Evolutionary conservation across 352 stramenopile genomes (phyloP).

Genomic region (Pythium aphanidermatum): DNA sequence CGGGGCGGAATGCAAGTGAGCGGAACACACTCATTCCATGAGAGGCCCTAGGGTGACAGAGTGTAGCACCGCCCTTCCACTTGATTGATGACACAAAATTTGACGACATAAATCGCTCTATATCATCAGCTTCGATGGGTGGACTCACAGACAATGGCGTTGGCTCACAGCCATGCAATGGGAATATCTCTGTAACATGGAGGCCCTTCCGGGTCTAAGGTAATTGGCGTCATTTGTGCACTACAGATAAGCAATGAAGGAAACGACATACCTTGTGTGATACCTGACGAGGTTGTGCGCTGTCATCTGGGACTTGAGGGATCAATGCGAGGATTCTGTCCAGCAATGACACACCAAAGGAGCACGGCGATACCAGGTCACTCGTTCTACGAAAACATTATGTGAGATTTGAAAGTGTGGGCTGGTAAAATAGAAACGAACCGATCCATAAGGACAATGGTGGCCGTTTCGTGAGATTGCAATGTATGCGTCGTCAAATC

Average conservation of each 20-base stretch:
- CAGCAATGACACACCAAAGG: conserved; percentile 60
- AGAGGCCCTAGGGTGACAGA: conserved; percentile 48
- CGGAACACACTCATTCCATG: conserved; percentile 48
- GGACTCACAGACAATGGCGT: conserved; percentile 23
- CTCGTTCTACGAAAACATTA: conserved; percentile 31
- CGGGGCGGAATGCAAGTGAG: conserved; percentile 52
- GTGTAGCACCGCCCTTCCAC: conserved; percentile 60
- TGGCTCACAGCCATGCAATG: conserved; percentile 57
- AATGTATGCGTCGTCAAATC: conserved; percentile 28
- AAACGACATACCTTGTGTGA: conserved; percentile 2
- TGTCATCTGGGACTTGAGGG: conserved; percentile 37
- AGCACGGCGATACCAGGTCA: conserved; percentile 55
- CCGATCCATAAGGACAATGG: conserved; percentile 65
- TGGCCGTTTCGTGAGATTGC: conserved; percentile 38
- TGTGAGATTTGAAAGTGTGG: neutral
- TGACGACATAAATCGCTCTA: conserved; percentile 29
- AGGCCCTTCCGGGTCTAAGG: conserved; percentile 24
- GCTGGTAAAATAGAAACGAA: conserved; percentile 12
- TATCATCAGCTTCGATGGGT: conserved; percentile 6
- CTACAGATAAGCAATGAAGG: neutral
- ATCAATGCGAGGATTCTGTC: conserved; percentile 61
- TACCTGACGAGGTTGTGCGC: no score
- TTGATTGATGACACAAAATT: conserved; percentile 51
- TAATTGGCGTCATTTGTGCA: neutral
- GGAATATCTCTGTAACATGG: conserved; percentile 64